These are phyloP conservation scores for Lepiota brunneoincarnata DNA, from an alignment of 768 basidiomycete species.

Conservation along the genomic window DNA sequence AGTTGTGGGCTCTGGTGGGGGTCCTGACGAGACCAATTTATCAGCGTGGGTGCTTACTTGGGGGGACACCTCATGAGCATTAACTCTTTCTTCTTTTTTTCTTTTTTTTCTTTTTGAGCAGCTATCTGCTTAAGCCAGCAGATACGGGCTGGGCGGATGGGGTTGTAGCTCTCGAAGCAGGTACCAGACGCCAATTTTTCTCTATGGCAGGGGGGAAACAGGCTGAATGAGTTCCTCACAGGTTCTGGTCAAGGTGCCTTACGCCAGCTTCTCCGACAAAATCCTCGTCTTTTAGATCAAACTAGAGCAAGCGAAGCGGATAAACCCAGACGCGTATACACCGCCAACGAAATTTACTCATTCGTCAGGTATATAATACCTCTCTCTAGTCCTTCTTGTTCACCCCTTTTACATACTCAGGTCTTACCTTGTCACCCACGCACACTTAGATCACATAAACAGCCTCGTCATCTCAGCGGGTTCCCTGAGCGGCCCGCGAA, in stretches of 20 bases:
- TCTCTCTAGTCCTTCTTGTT: constrained; percentile 4
- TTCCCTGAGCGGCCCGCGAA: constrained; percentile 57
- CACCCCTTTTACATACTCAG: constrained; percentile 33
- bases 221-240: constrained; percentile 23
- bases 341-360: constrained; percentile 53
- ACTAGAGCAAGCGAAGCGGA: constrained; percentile 21
- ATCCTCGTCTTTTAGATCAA: constrained; percentile 51
- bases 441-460: constrained; percentile 88
- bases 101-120: constrained; percentile 26
- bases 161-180: constrained; percentile 83
- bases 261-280: constrained; percentile 50
- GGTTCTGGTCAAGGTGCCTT: constrained; percentile 89
- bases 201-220: not conserved
- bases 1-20: constrained; percentile 82
- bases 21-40: constrained; percentile 86
- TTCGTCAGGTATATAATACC: constrained; percentile 44
- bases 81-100: constrained; percentile 15
- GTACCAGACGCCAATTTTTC: constrained; percentile 35
- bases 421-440: constrained; percentile 83
- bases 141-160: constrained; percentile 74
- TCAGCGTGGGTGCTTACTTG: constrained; percentile 59
- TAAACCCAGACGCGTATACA: constrained; percentile 23
- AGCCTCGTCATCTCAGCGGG: constrained; percentile 85
- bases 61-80: constrained; percentile 3
- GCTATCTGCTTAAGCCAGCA: constrained; percentile 85